Base-by-base conservation (phyloP, 1,284 basidiomycete species). In the Austroboletus olivaceoglutinosus region DNA sequence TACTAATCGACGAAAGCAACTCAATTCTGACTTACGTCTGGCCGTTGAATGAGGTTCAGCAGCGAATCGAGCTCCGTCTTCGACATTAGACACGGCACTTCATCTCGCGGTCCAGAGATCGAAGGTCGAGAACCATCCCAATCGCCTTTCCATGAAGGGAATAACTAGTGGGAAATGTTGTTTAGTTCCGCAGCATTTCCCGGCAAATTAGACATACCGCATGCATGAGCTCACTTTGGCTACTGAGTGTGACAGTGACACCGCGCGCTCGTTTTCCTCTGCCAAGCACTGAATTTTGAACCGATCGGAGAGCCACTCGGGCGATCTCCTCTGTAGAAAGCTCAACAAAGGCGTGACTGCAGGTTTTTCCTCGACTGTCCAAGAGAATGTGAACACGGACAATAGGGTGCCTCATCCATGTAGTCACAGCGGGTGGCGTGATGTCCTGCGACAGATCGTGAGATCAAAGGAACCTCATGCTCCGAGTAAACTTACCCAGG, bases 271-370 rank as follows among this genome's bases (percentile, higher is more conserved):
- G 75, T 58, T 80, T 82, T 44, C 89, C 89, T 53, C 76, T 77
- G 18, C 89, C 89, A 22, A 91, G 76, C n/a, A 91, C 85, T 8
- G 76, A 76, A 55, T 78, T 80, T 57, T 80, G 76, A 3, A 76
- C 83, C 9, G 80, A 79, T 12, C 88, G 75, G 11, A 91, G 73
- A 31, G 87, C 83, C 29, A 78, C 75, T 44, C 83, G 80, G 9
- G 86, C 85, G 21, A 76, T 76, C 4, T 77, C 76, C 29, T 81
- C 76, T 51, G 77, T 73, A 18, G 71, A 69, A 56, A 89, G 79
- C 65, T 91, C 89, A 15, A 86, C 83, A 56, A 83, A 91, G 2
- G 89, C 88, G 66, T 91, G 89, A 55, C 83, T 88, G 48, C 85
- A 73, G 0, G 89, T 91, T 69, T 91, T 91, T 37, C 89, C 89